Percentiles rank a stretch among this genome's conserved stretches.
phyloP scores from a whole-genome alignment of 345 rosid genomes.

The Euphorbia pulcherrima region DNA sequence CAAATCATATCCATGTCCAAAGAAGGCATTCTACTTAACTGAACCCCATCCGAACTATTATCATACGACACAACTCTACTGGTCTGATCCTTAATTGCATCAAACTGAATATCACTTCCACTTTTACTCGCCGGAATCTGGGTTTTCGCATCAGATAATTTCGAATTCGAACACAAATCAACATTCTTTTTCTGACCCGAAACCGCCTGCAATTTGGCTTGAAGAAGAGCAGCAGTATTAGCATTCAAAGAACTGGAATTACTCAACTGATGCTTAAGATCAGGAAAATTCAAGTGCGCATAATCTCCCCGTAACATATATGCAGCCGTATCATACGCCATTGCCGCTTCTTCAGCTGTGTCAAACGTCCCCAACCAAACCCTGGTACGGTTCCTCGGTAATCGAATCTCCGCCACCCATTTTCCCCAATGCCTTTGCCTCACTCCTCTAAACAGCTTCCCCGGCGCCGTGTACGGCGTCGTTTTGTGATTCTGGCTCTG shows the following conservation, averaged over 20 bases:
- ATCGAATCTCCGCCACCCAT: conserved; percentile 97
- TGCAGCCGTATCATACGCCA: conserved; percentile 89
- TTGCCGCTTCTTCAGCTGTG: conserved; percentile 91
- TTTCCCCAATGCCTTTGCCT: conserved; percentile 98
- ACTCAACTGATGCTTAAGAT: conserved; percentile 54
- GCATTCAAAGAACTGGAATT: conserved; percentile 41
- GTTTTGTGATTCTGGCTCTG: conserved; percentile 34
- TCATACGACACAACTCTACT: conserved; percentile 29
- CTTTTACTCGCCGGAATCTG: conserved; percentile 21
- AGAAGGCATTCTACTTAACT: conserved; percentile 93
- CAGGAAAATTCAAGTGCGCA: conserved; percentile 88
- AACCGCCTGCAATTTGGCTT: conserved; percentile 63
- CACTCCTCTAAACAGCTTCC: conserved; percentile 85
- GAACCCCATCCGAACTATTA: conserved; percentile 46
- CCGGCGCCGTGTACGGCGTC: conserved; percentile 25
- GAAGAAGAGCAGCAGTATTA: conserved; percentile 55
- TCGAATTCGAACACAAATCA: neutral
- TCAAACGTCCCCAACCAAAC: conserved; percentile 96
- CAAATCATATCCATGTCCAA: conserved; percentile 95
- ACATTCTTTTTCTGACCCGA: conserved; percentile 22
- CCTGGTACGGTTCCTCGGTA: conserved; percentile 89
- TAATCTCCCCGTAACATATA: conserved; percentile 77
- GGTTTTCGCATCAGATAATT: conserved; percentile 13
- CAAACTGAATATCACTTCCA: conserved; percentile 21
- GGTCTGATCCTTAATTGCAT: conserved; percentile 21